phyloP scores from a whole-genome alignment of 2,329 filamentous ascomycete species.

The Trichoderma sp. region DNA sequence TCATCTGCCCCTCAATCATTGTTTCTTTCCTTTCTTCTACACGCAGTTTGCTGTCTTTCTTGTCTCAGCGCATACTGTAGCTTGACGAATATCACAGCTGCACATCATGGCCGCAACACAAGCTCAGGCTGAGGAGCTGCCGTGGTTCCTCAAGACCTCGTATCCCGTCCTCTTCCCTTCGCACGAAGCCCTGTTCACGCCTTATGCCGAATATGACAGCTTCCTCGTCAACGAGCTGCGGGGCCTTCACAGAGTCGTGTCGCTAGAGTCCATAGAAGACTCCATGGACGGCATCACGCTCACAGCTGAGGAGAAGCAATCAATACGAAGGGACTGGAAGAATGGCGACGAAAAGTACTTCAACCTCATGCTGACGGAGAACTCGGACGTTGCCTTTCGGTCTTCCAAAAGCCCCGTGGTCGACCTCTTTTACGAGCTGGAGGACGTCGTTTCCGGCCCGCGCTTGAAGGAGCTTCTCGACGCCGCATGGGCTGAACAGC shows the following conservation, averaged over 20 bases:
- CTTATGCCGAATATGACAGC: slow-evolving; percentile 38
- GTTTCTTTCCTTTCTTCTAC: background rate
- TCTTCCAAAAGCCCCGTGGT: slow-evolving; percentile 51
- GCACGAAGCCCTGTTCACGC: slow-evolving; percentile 39
- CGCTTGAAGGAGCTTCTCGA: slow-evolving; percentile 47
- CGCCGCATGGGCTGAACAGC: slow-evolving; percentile 52
- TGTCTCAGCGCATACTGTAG: background rate
- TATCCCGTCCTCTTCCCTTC: slow-evolving; percentile 44
- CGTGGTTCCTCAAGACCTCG: slow-evolving; percentile 45
- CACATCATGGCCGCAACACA: slow-evolving; percentile 1
- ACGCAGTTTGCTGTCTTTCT: background rate
- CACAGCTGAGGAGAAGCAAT: slow-evolving; percentile 26
- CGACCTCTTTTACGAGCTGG: slow-evolving; percentile 57
- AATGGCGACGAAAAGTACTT: slow-evolving; percentile 37
- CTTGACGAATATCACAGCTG: background rate
- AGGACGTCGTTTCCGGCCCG: slow-evolving; percentile 41
- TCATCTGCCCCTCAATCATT: background rate
- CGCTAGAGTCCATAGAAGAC: slow-evolving; percentile 28
- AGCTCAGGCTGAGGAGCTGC: slow-evolving; percentile 16
- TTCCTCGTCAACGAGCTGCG: slow-evolving; percentile 36
- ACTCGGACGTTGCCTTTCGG: slow-evolving; percentile 50
- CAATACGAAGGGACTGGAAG: slow-evolving; percentile 30
- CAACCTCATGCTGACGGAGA: slow-evolving; percentile 51
- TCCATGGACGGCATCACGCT: slow-evolving; percentile 41
- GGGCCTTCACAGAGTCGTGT: slow-evolving; percentile 20